Conservation (phyloP, 225 moss, liverwort and hornwort genomes). For the Marchantia paleacea region DNA sequence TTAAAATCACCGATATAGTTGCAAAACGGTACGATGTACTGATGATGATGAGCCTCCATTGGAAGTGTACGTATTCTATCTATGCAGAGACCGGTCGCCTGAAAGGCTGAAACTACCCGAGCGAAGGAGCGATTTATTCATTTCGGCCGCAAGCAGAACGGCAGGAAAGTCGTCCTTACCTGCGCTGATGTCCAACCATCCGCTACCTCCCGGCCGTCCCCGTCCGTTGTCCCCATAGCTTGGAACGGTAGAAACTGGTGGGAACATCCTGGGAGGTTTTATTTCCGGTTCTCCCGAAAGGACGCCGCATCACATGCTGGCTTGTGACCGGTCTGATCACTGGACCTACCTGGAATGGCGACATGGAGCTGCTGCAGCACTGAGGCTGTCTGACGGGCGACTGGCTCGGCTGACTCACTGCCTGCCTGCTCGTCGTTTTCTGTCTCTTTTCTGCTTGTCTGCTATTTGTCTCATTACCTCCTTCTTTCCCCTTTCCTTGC, state of each 20-base stretch:
- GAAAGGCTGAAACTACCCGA: neutral
- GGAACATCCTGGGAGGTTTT: neutral
- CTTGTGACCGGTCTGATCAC: neutral
- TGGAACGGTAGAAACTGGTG: neutral
- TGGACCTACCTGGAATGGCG: neutral
- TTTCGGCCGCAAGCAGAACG: neutral
- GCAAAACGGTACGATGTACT: neutral
- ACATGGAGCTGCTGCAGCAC: neutral
- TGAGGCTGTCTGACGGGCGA: neutral
- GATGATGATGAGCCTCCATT: neutral
- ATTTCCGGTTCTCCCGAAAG: neutral
- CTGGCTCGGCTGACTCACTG: neutral
- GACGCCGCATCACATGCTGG: conserved; percentile 4
- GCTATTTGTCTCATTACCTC: conserved; percentile 3
- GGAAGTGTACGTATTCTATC: neutral
- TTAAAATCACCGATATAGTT: neutral
- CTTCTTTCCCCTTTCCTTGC: neutral
- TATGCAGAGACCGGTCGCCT: neutral
- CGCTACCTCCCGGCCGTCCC: neutral
- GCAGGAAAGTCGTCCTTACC: neutral
- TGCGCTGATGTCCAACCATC: neutral
- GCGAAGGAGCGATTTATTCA: neutral
- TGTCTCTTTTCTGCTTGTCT: conserved; percentile 12
- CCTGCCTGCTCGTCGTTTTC: conserved; percentile 2
- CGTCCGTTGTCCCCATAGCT: no score